These are phyloP conservation scores for Pisolithus marmoratus DNA, from an alignment of 768 basidiomycete genomes.

Conservation along the genomic window DNA sequence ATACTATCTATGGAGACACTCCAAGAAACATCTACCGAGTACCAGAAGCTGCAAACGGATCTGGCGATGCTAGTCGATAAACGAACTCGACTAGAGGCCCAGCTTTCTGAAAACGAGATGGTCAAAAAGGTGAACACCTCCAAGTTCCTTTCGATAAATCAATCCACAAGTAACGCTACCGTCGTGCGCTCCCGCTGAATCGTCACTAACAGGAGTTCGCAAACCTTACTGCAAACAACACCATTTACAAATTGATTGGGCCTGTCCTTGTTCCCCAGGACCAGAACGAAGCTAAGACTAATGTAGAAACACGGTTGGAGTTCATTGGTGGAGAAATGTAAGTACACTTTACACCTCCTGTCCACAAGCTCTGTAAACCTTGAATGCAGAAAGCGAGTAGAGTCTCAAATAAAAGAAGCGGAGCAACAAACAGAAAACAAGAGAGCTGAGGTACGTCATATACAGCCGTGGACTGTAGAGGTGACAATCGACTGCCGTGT, in stretches of 20 bases:
- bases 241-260: conserved; percentile 86
- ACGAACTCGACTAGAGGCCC: conserved; percentile 83
- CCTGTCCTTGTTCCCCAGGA: conserved; percentile 90
- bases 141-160: too few species aligned
- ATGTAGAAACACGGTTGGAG: conserved; percentile 84
- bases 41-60: conserved; percentile 76
- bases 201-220: conserved; percentile 65
- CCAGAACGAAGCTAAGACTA: conserved; percentile 75
- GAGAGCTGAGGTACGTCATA: conserved; percentile 61
- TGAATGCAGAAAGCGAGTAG: conserved; percentile 63
- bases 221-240: conserved; percentile 65
- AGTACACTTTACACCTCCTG: conserved; percentile 15
- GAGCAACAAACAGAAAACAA: conserved; percentile 74
- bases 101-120: conserved; percentile 84
- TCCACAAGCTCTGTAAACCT: conserved; percentile 3
- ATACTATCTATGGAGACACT: conserved; percentile 57
- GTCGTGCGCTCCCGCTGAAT: too few species aligned
- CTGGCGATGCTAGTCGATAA: conserved; percentile 70
- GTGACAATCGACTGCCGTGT: conserved; percentile 10
- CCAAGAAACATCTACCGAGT: conserved; percentile 67
- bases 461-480: neutral
- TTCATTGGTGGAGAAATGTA: conserved; percentile 89
- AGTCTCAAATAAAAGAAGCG: conserved; percentile 74
- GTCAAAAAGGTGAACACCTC: conserved; percentile 69
- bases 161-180: too few species aligned